Evolutionary conservation across 805 yeast genomes (phyloP), one percentile per base, ranked within the genome.

Genomic region (Hanseniaspora clermontiae): DNA sequence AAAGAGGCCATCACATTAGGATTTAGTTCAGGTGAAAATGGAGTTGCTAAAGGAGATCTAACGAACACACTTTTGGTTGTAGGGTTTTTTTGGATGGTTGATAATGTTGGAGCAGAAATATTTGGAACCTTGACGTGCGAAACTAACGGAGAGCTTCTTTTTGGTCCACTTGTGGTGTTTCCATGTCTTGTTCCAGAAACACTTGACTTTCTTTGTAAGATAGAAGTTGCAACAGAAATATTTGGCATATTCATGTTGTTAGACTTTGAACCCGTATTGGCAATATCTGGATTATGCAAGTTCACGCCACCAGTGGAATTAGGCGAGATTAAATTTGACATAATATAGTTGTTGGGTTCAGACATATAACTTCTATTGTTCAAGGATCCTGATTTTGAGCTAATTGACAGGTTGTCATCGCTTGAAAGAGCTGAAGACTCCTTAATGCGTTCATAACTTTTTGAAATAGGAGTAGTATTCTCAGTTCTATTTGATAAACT

Each of bases 61-160:
- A 65, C 69, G n/a, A 59, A 49, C 12, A 55, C 62, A 37, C 60
- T 59, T 60, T 60, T 66, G 15, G 61, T 59, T 27, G 66, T 65
- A 8, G 71, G 61, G 62, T 80, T 82, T 61, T 81, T 72, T 62
- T 81, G 87, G 20, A 82, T 74, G 0, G 84, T 77, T 14, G 89
- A 77, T 64, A 82, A 12, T 15, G 39, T 68, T 20, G 83, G 84
- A 1, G 79, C 75, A 58, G 73, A 72, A 68, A 66, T 20, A 17
- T 34, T 43, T 7, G 29, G 27, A 8, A 31, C 19, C 12, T 53
- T 53, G 3, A 38, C 20, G 32, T 53, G 38, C 2, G 51, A 29
- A 2, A 51, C 54, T 2, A 84, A 81, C 1, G 84, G 81, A 6
- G 81, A 70, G 36, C 77, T 80, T 58, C 83, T 68, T 62, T 82